A percentile compares a stretch with the other conserved stretches of the same genome.
Evolutionary conservation across 495 filamentous ascomycete genomes (phyloP).

Genomic region (Cercophora scortea): DNA sequence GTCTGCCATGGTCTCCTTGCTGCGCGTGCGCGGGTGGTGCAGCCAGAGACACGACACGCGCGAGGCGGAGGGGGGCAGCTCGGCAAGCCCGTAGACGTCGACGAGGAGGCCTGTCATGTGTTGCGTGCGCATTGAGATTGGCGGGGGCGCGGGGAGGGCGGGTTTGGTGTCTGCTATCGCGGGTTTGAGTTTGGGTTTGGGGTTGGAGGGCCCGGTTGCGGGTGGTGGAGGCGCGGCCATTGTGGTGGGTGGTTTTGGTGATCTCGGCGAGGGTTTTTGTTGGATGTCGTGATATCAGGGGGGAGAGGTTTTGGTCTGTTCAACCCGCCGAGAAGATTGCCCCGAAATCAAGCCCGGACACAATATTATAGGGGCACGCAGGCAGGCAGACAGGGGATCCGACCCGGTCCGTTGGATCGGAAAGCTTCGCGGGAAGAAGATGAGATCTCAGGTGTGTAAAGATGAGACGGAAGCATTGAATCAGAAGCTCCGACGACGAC

Average conservation of each 20-base stretch:
- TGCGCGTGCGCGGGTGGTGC: constrained; percentile 67
- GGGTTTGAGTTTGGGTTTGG: neutral
- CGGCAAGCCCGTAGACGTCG: constrained; percentile 70
- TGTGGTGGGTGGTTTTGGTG: no score
- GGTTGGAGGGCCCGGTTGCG: no score
- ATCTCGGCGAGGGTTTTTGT: no score
- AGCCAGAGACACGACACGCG: constrained; percentile 74
- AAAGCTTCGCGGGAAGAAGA: neutral
- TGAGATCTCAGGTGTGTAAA: neutral
- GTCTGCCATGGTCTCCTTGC: constrained; percentile 59
- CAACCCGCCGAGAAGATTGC: neutral
- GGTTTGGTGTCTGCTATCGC: neutral
- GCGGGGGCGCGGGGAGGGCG: constrained; percentile 20
- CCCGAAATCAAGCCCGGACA: neutral
- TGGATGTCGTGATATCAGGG: no score
- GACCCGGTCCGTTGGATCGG: neutral
- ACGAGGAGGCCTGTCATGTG: constrained; percentile 70
- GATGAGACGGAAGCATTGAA: neutral
- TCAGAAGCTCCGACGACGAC: no score
- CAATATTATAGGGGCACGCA: neutral
- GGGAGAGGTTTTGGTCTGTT: no score
- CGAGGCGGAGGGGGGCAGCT: constrained; percentile 47
- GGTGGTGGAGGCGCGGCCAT: no score
- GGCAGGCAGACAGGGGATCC: no score
- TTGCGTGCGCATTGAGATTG: constrained; percentile 53